A percentile compares a stretch with the other conserved stretches of the same genome.
These are phyloP conservation scores for Trichoderma cornu-damae DNA, from an alignment of 2,329 filamentous ascomycete species.

Conservation along the genomic window DNA sequence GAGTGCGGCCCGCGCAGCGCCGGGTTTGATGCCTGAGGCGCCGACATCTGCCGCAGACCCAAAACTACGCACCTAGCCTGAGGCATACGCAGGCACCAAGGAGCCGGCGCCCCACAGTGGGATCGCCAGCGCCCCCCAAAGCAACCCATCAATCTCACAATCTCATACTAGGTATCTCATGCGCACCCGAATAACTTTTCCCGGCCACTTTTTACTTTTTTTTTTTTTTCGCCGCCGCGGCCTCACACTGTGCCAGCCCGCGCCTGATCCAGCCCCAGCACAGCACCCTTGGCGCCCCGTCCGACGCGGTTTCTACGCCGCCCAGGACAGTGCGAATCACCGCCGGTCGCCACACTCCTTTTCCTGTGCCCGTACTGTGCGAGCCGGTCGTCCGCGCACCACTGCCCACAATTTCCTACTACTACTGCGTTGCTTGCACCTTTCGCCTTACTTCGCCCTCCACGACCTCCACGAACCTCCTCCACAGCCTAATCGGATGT, in stretches of 20 bases:
- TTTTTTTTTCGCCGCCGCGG: slow-evolving; percentile 12
- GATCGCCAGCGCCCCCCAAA: slow-evolving; percentile 17
- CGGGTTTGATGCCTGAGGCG: slow-evolving; percentile 32
- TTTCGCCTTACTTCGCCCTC: slow-evolving; percentile 20
- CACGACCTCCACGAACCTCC: slow-evolving; percentile 21
- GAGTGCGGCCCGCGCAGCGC: background rate
- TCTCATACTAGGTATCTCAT: too few species aligned
- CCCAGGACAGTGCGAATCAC: background rate
- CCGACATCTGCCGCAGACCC: slow-evolving; percentile 18
- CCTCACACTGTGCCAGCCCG: slow-evolving; percentile 15
- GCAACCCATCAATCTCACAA: slow-evolving; percentile 8
- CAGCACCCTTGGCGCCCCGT: background rate
- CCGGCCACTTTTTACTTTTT: background rate
- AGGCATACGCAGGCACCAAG: slow-evolving; percentile 24
- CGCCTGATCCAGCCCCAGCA: slow-evolving; percentile 7
- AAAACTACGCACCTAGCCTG: slow-evolving; percentile 28
- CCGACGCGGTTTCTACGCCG: background rate
- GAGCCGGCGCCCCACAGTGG: slow-evolving; percentile 16
- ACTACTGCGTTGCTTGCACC: too few species aligned
- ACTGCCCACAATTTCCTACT: slow-evolving; percentile 18
- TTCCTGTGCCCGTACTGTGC: slow-evolving; percentile 20
- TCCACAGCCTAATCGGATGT: slow-evolving; percentile 24
- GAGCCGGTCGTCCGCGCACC: slow-evolving; percentile 14
- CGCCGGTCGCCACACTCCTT: slow-evolving; percentile 12
- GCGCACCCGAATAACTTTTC: slow-evolving; percentile 16